These are phyloP conservation scores for Lipomyces spencermartinsiae DNA, from an alignment of 805 yeast species.

Conservation along the genomic window DNA sequence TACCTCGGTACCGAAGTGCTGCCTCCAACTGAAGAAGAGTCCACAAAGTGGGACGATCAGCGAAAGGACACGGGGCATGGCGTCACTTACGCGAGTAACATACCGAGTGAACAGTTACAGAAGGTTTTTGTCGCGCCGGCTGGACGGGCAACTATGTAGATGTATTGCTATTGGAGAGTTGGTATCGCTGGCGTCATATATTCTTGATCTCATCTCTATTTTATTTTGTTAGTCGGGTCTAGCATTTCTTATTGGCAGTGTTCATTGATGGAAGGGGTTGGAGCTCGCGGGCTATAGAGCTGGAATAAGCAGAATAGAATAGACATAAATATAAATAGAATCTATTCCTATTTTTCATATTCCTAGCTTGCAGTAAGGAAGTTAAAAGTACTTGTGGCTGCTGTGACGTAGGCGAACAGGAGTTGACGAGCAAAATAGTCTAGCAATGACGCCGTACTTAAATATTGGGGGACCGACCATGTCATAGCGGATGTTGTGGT, in stretches of 20 bases:
- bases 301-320: neutral
- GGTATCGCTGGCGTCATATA: neutral
- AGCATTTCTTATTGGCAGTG: neutral
- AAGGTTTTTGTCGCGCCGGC: constrained; percentile 12
- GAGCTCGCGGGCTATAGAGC: neutral
- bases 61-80: neutral
- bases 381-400: too few species aligned
- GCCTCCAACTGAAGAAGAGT: neutral
- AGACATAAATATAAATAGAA: neutral
- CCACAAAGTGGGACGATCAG: neutral
- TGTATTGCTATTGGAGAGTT: neutral
- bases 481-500: too few species aligned
- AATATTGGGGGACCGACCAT: too few species aligned
- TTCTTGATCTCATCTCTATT: neutral
- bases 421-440: neutral
- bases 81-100: neutral
- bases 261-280: neutral
- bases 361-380: neutral
- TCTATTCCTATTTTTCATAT: neutral
- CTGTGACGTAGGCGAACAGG: neutral
- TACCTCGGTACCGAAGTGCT: constrained; percentile 50
- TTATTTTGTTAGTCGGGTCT: neutral
- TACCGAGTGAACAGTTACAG: constrained; percentile 11
- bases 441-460: neutral
- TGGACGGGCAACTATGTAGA: constrained; percentile 24